Base-by-base conservation (phyloP, 768 basidiomycete species). In the Tricholoma saponaceum region DNA sequence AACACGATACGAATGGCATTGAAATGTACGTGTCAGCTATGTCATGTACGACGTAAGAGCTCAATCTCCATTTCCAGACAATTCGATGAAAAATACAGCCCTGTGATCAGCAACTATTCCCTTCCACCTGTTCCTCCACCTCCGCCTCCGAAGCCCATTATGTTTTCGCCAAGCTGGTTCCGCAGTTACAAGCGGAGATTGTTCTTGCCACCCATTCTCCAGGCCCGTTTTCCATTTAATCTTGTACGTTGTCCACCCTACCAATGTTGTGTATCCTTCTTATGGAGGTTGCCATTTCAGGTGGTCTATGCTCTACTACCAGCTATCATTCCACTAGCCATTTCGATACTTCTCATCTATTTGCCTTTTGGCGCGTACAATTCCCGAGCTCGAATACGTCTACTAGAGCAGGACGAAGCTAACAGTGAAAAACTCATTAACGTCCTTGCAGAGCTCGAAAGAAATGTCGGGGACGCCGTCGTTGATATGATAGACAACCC, bases 181-280 rank as follows among this genome's bases (percentile, higher is more conserved):
- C 72, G 72, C 44, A 71, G 63, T 20, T 58, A 78, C 12, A 71
- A 75, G 4, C 62, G 64, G 4, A 68, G 66, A 5, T 80, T 81
- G 5, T 62, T 83, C 2, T 62, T 92, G 2, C 86, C 88, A 0
- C 86, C 90, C 1, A 67, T 69, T 35, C 72, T 88, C 0, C 83
- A 84, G 58, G 73, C 81, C 35, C 67, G 70, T 1, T 90, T 90
- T 59, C 92, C 91, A 2, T 70, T 83, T 54, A 94, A 92, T 65
- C 52, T 92, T 16, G 87, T 93, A 62, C 56, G 86, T 72, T 7
- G 16, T 13, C 43, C 16, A 9, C 20, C 39, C 53, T 5, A 14
- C 35, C 16, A 26, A 20, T 13, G n/a, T n/a, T n/a, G 33, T 28
- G 20, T 33, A 8, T 7, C 9, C 54, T 14, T 52, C 33, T 57